A percentile compares a stretch with the other conserved stretches of the same genome.
Conservation (phyloP, 495 filamentous ascomycete species). For the Lineolata rhizophorae region DNA sequence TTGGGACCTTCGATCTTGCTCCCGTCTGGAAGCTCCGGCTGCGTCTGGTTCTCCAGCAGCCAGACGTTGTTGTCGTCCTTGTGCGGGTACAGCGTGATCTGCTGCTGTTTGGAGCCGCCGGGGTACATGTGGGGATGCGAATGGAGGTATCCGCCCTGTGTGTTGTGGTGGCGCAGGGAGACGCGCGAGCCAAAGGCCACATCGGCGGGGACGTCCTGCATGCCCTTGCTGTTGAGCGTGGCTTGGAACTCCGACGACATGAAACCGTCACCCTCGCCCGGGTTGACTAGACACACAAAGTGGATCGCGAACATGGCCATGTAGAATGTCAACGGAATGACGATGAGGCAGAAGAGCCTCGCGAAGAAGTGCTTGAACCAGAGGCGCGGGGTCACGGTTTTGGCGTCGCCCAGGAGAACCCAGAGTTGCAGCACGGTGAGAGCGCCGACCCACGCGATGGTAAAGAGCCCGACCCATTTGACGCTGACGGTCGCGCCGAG, state of each 20-base stretch:
- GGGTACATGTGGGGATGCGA: conserved; percentile 97
- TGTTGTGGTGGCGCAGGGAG: conserved; percentile 78
- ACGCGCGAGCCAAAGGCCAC: conserved; percentile 74
- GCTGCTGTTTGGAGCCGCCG: conserved; percentile 90
- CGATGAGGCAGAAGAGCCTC: conserved; percentile 74
- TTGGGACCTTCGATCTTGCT: conserved; percentile 50
- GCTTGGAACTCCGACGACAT: conserved; percentile 99
- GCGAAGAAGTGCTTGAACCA: conserved; percentile 94
- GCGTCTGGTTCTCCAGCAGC: conserved; percentile 85
- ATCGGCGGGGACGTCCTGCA: conserved; percentile 88
- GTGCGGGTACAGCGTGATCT: conserved; percentile 94
- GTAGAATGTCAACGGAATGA: conserved; percentile 79
- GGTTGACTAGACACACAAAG: conserved; percentile 79
- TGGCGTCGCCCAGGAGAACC: conserved; percentile 76
- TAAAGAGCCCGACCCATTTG: conserved; percentile 98
- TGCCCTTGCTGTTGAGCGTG: conserved; percentile 83
- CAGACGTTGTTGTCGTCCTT: conserved; percentile 98
- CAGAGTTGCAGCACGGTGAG: conserved; percentile 84
- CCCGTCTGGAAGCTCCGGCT: conserved; percentile 58
- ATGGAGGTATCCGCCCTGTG: conserved; percentile 92
- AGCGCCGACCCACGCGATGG: conserved; percentile 91
- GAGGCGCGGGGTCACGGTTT: conserved; percentile 48
- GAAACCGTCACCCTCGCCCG: conserved; percentile 93
- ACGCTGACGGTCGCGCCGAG: conserved; percentile 86
- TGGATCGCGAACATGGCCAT: conserved; percentile 91